These are phyloP conservation scores for Diaporthe vexans DNA, from an alignment of 2,329 filamentous ascomycete species.

Conservation along the genomic window DNA sequence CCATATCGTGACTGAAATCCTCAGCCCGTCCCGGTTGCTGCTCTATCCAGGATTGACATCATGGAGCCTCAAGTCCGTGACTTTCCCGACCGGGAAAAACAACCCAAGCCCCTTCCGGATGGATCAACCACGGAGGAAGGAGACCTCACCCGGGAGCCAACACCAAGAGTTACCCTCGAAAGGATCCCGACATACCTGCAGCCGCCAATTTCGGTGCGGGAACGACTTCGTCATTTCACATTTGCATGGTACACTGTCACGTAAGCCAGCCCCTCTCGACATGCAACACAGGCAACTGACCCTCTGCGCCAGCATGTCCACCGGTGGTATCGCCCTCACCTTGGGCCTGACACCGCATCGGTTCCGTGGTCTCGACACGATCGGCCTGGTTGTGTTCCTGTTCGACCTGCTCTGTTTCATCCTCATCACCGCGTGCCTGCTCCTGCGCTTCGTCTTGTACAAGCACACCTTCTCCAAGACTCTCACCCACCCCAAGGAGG, in stretches of 20 bases:
- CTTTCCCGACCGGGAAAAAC: conserved; percentile 35
- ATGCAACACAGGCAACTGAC: conserved; percentile 1
- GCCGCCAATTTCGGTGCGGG: conserved; percentile 47
- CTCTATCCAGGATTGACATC: background rate
- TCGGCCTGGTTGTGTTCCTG: conserved; percentile 65
- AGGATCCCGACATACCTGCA: conserved; percentile 50
- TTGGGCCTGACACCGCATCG: conserved; percentile 49
- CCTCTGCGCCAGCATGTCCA: conserved; percentile 46
- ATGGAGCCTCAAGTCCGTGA: conserved; percentile 38
- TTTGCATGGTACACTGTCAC: conserved; percentile 53
- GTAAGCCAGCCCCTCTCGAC: conserved; percentile 39
- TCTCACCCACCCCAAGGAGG: conserved; percentile 64
- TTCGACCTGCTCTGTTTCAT: conserved; percentile 63
- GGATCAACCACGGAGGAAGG: conserved; percentile 13
- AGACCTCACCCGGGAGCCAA: conserved; percentile 4
- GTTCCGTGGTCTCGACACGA: conserved; percentile 63
- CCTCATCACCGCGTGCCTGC: conserved; percentile 50
- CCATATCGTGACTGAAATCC: conserved; percentile 3
- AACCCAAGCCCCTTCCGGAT: conserved; percentile 20
- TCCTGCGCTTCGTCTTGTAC: conserved; percentile 60
- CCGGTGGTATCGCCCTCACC: conserved; percentile 48
- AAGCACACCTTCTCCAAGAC: conserved; percentile 59
- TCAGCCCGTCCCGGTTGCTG: background rate
- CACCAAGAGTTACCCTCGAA: conserved; percentile 42
- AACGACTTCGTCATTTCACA: conserved; percentile 51